Evolutionary conservation across 1,139 yeast genomes (phyloP).

Genomic region (Scheffersomyces illinoinensis): DNA sequence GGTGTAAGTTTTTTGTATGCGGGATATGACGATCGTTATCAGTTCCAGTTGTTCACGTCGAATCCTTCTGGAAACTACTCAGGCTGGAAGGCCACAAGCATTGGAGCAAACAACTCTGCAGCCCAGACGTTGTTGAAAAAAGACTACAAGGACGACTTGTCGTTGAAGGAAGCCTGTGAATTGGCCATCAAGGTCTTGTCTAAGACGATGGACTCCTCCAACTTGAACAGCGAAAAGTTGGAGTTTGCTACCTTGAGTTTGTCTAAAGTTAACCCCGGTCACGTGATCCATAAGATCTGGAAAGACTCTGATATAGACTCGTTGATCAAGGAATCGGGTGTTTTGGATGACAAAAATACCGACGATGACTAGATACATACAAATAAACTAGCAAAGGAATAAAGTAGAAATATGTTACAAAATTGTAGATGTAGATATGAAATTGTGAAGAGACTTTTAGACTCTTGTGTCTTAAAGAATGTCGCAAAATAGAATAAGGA

Average conservation of each 20-base stretch:
- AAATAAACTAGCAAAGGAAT: neutral
- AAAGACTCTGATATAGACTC: constrained; percentile 72
- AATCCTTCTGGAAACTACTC: constrained; percentile 97
- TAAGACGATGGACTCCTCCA: constrained; percentile 90
- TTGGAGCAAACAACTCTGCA: constrained; percentile 94
- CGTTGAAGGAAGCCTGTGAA: constrained; percentile 77
- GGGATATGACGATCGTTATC: constrained; percentile 88
- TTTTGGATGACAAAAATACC: constrained; percentile 47
- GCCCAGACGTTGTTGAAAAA: constrained; percentile 95
- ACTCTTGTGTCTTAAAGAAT: neutral
- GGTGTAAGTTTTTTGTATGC: constrained; percentile 97
- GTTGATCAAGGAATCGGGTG: constrained; percentile 73
- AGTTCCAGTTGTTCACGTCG: constrained; percentile 90
- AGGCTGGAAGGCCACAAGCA: constrained; percentile 98
- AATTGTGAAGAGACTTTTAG: neutral
- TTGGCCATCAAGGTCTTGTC: constrained; percentile 89
- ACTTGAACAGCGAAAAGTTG: constrained; percentile 81
- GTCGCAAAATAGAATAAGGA: neutral
- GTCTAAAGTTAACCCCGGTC: constrained; percentile 47
- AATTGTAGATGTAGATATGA: neutral
- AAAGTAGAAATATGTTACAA: neutral
- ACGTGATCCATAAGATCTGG: constrained; percentile 74
- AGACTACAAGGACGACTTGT: constrained; percentile 84
- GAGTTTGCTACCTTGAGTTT: constrained; percentile 79
- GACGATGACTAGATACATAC: constrained; percentile 11